phyloP scores from a whole-genome alignment of 768 basidiomycete genomes.

The Leccinum uliginosum region DNA sequence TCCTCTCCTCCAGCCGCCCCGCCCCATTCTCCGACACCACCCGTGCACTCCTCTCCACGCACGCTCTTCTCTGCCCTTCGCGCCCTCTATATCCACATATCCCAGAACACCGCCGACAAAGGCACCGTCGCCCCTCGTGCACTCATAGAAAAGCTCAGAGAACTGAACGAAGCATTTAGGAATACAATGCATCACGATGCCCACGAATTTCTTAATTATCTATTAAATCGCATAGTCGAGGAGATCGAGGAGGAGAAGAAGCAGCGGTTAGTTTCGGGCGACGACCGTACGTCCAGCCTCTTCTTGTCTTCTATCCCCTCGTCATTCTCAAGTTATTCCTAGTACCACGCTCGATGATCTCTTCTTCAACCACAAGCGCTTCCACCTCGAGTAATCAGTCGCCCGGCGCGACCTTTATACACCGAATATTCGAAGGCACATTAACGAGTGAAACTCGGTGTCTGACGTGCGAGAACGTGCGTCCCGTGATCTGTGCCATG shows the following conservation, averaged over 20 bases:
- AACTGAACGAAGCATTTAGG: slow-evolving; percentile 87
- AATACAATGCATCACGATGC: slow-evolving; percentile 96
- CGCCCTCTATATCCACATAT: slow-evolving; percentile 84
- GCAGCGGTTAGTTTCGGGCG: slow-evolving; percentile 41
- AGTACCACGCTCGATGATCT: slow-evolving; percentile 62
- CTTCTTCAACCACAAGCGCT: slow-evolving; percentile 45
- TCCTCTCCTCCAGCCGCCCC: slow-evolving; percentile 24
- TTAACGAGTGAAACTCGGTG: slow-evolving; percentile 98
- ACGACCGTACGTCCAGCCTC: slow-evolving; percentile 56
- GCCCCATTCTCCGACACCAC: slow-evolving; percentile 32
- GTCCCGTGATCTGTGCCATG: slow-evolving; percentile 23
- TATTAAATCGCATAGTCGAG: slow-evolving; percentile 90
- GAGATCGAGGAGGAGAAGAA: slow-evolving; percentile 78
- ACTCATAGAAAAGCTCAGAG: slow-evolving; percentile 91
- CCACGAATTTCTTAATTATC: slow-evolving; percentile 94
- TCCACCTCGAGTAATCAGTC: slow-evolving; percentile 46
- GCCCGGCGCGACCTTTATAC: slow-evolving; percentile 74
- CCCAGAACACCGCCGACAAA: slow-evolving; percentile 68
- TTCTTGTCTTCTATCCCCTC: background rate
- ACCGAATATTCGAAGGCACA: slow-evolving; percentile 88
- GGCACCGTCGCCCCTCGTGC: slow-evolving; percentile 87
- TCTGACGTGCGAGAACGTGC: slow-evolving; percentile 93
- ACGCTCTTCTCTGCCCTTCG: slow-evolving; percentile 90
- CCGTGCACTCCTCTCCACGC: slow-evolving; percentile 57
- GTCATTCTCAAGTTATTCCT: slow-evolving; percentile 6